Evolutionary conservation across 2,329 filamentous ascomycete genomes (phyloP).

Genomic region (Fusarium mangiferae): DNA sequence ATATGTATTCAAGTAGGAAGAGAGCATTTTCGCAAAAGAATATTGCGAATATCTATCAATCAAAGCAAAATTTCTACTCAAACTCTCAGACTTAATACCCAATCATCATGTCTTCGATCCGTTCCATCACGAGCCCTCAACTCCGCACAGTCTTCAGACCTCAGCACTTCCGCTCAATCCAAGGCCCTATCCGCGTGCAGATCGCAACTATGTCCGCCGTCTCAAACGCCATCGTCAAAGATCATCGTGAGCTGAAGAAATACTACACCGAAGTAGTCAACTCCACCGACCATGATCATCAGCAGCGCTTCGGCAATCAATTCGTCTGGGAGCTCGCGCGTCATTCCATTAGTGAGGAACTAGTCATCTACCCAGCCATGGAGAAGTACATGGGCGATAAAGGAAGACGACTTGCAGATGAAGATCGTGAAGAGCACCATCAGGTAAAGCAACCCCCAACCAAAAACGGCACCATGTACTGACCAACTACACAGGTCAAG

Average conservation of each 20-base stretch:
- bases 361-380: constrained; percentile 65
- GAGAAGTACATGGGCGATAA: constrained; percentile 57
- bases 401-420: constrained; percentile 57
- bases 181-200: neutral
- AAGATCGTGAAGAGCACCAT: constrained; percentile 60
- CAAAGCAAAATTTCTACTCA: too few relatives aligned
- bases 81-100: too few relatives aligned
- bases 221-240: constrained; percentile 43
- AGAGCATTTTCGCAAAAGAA: too few relatives aligned
- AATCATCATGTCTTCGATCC: constrained; percentile 2
- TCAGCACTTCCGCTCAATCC: neutral
- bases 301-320: constrained; percentile 56
- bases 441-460: constrained; percentile 41
- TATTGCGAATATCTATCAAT: too few relatives aligned
- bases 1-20: neutral
- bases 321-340: constrained; percentile 61
- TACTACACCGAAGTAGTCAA: constrained; percentile 56
- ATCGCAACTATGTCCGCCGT: constrained; percentile 13
- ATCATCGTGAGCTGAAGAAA: constrained; percentile 46
- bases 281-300: constrained; percentile 49
- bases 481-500: constrained; percentile 56
- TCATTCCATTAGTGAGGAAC: constrained; percentile 60
- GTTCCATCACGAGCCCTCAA: neutral
- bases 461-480: neutral
- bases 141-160: neutral